Evolutionary conservation across 129 eudicot species (phyloP).

Genomic region (Arctium lappa): DNA sequence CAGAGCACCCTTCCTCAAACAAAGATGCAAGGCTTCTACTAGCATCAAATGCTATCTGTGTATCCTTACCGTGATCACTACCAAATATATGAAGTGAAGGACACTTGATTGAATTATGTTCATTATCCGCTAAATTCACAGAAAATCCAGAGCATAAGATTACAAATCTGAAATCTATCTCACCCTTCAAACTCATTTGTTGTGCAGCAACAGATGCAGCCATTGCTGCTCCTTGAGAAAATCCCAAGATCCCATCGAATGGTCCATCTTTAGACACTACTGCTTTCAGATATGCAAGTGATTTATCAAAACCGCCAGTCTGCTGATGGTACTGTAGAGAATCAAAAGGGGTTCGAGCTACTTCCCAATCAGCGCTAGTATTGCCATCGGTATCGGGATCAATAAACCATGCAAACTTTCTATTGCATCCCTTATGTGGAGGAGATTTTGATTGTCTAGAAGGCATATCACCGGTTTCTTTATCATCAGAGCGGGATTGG

Average conservation of each 20-base stretch:
- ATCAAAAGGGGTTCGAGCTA: constrained; percentile 58
- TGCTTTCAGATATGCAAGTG: constrained; percentile 56
- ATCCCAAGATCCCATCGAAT: constrained; percentile 87
- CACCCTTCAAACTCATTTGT: constrained; percentile 43
- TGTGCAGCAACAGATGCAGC: constrained; percentile 66
- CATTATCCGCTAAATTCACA: constrained; percentile 37
- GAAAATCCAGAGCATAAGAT: constrained; percentile 85
- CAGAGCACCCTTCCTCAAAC: constrained; percentile 68
- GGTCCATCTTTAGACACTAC: constrained; percentile 56
- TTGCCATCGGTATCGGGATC: constrained; percentile 32
- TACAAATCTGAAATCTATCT: constrained; percentile 65
- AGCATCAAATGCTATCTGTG: constrained; percentile 66
- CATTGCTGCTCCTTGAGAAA: constrained; percentile 99
- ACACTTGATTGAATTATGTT: constrained; percentile 46
- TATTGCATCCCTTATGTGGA: constrained; percentile 50
- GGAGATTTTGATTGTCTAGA: constrained; percentile 24
- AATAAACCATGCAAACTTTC: constrained; percentile 80
- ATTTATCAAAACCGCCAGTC: constrained; percentile 67
- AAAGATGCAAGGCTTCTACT: constrained; percentile 67
- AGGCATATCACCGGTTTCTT: constrained; percentile 6
- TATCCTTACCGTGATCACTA: constrained; percentile 59
- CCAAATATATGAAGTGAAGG: constrained; percentile 95
- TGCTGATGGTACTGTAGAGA: constrained; percentile 78
- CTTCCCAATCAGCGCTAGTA: constrained; percentile 51
- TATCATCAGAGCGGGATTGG: constrained; percentile 36